Evolutionary conservation across 345 rosid species (phyloP).

Genomic region (Eucalyptus regnans): DNA sequence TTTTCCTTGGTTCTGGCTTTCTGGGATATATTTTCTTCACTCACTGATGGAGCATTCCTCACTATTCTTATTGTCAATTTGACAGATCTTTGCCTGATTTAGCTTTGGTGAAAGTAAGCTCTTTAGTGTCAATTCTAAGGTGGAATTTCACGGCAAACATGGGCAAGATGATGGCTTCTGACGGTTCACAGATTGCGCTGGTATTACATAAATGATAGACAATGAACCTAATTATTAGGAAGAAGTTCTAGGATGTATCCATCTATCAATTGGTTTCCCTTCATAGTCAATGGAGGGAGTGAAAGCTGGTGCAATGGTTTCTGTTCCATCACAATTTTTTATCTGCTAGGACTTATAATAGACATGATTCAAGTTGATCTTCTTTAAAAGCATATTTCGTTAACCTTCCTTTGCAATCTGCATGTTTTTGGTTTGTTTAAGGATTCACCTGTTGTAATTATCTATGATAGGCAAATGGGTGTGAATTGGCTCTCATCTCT

Average conservation of each 20-base stretch:
- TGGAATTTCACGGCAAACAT: constrained; percentile 71
- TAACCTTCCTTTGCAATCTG: not conserved
- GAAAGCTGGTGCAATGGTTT: not conserved
- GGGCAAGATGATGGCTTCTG: constrained; percentile 49
- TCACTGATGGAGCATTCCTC: not conserved
- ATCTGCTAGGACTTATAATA: not conserved
- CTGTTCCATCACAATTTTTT: not conserved
- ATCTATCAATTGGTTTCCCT: not conserved
- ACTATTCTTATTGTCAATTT: not conserved
- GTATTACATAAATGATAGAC: constrained; percentile 15
- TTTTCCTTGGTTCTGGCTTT: not conserved
- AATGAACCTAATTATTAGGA: not conserved
- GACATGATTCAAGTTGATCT: not conserved
- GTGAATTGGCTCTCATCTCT: constrained; percentile 69
- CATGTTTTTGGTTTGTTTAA: not conserved
- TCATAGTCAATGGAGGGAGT: not conserved
- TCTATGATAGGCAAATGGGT: constrained; percentile 47
- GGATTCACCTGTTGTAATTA: not conserved
- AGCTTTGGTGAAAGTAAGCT: constrained; percentile 56
- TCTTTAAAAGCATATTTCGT: not conserved
- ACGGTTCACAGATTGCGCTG: constrained; percentile 48
- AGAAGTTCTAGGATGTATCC: not conserved
- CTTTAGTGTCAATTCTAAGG: constrained; percentile 54
- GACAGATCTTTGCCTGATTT: constrained; percentile 74
- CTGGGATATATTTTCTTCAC: not conserved